A percentile compares a stretch with the other conserved stretches of the same genome.
These are phyloP conservation scores for Murraya paniculata DNA, from an alignment of 345 rosid species.

Conservation along the genomic window DNA sequence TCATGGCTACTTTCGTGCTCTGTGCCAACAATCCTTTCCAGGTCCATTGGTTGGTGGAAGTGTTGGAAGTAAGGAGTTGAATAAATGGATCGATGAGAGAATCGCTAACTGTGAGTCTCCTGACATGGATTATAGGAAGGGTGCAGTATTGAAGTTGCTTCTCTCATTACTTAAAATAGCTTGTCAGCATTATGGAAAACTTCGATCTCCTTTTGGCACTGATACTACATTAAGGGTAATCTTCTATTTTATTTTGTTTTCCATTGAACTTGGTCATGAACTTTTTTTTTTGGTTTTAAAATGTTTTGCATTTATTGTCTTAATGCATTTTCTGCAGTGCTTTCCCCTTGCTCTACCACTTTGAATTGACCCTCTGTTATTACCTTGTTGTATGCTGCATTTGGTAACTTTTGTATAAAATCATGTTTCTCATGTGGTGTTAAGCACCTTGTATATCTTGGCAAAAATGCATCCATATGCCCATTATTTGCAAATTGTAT, in stretches of 20 bases:
- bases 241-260: background rate
- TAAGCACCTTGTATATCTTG: conserved; percentile 1
- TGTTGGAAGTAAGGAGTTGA: conserved; percentile 83
- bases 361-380: background rate
- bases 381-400: background rate
- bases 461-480: background rate
- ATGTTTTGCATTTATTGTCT: background rate
- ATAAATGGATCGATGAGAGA: conserved; percentile 96
- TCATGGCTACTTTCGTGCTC: conserved; percentile 61
- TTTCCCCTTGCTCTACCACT: background rate
- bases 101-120: conserved; percentile 58
- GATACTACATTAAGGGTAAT: conserved; percentile 65
- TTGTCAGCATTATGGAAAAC: conserved; percentile 94
- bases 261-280: background rate
- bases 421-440: background rate
- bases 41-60: conserved; percentile 96
- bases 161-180: conserved; percentile 87
- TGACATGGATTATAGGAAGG: conserved; percentile 52
- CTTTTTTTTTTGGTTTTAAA: background rate
- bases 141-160: conserved; percentile 63
- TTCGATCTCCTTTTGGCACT: conserved; percentile 85
- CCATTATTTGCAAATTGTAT: background rate
- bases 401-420: background rate
- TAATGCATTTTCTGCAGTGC: background rate
- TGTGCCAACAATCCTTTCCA: conserved; percentile 75